These are phyloP conservation scores for Talinum fruticosum DNA, from an alignment of 148 eudicot genomes.

Conservation along the genomic window DNA sequence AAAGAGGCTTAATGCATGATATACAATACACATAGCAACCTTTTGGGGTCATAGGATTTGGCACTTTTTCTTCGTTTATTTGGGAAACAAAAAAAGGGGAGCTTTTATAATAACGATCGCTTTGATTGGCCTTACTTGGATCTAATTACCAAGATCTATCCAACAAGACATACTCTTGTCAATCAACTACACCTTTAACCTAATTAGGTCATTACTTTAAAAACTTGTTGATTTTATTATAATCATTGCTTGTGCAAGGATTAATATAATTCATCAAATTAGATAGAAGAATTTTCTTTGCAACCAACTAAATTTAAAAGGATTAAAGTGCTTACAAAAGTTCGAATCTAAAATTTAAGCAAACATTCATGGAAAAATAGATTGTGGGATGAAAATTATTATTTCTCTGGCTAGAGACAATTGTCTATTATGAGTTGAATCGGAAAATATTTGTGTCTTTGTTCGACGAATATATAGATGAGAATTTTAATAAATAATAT, in stretches of 20 bases:
- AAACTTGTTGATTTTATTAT: background rate
- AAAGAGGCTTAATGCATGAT: background rate
- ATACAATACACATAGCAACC: background rate
- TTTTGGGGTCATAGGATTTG: background rate
- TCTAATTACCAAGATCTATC: background rate
- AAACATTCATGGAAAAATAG: too few species aligned
- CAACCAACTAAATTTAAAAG: too few species aligned
- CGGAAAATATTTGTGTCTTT: too few species aligned
- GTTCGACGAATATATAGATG: too few species aligned
- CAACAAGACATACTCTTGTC: background rate
- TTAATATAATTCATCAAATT: too few species aligned
- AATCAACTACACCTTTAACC: background rate
- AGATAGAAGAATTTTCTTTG: too few species aligned
- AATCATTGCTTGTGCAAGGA: background rate
- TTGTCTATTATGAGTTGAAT: too few species aligned
- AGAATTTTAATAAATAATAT: too few species aligned
- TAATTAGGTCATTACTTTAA: background rate
- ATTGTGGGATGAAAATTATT: too few species aligned
- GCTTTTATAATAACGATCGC: background rate
- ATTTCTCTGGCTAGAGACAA: too few species aligned
- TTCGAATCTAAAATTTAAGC: too few species aligned
- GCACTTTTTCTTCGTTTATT: background rate
- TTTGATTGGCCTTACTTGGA: background rate
- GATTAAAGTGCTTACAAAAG: too few species aligned
- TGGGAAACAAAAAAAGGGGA: background rate